Base-by-base conservation (phyloP, 169 alveolate genomes). In the Cryptosporidium sp. region DNA sequence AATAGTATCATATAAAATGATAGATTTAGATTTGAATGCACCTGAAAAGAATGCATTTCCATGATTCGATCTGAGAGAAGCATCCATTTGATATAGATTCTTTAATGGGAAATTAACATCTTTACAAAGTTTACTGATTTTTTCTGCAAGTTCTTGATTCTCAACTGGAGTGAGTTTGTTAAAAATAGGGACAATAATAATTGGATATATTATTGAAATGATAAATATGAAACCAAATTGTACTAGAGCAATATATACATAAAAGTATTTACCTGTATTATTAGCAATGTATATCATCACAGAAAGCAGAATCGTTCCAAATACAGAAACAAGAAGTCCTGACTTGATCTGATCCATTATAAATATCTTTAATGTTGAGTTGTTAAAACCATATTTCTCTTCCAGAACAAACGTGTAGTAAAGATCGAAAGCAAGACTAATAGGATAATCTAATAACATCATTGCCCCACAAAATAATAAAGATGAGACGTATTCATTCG, bases 21-120 rank as follows among this genome's bases (percentile, higher is more conserved):
- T 80, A 1, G 73, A 65, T 45, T 80, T 80, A 4, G 89, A 42
- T 16, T 33, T 80, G 35, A 80, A 80, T 2, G 48, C 51, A 0
- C 89, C 89, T 8, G 75, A 26, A 80, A 80, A 80, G 37, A 80
- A 80, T 37, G 89, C 89, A 80, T 80, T 80, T 60, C 89, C 89
- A 42, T 80, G 89, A 14, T 42, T 60, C 0, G 89, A 80, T 48
- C 89, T 80, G 18, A 65, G 31, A 3, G 89, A 80, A 45, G 89
- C 89, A 45, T 80, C 89, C 89, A 80, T 80, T 26, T 80, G 67
- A 42, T 65, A 62, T 42, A 80, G 48, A 9, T 80, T 80, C 35
- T 65, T 65, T 7, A 80, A 31, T 9, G 89, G 89, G 23, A 80
- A 80, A 3, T 80, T 60, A 26, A 80, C 80, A 2, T 62, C 68